Conservation (phyloP, 768 basidiomycete genomes). For the Austroboletus festivus region DNA sequence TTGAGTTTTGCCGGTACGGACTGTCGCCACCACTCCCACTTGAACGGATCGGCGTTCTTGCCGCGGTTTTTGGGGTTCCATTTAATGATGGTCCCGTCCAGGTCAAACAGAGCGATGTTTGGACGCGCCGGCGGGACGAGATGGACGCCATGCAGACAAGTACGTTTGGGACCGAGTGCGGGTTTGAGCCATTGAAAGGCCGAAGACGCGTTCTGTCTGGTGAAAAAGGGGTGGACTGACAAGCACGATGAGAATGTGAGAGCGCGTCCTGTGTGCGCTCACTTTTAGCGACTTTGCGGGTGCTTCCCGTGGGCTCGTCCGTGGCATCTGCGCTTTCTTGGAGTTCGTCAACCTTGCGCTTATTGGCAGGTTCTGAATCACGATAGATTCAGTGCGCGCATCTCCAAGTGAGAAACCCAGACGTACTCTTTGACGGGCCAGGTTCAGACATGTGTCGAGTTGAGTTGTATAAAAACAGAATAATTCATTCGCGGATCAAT, state of each 20-base stretch:
- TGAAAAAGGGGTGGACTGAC: conserved; percentile 43
- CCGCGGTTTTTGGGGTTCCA: conserved; percentile 30
- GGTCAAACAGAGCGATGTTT: conserved; percentile 80
- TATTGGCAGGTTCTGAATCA: conserved; percentile 9
- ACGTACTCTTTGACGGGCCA: conserved; percentile 20
- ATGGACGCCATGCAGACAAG: conserved; percentile 35
- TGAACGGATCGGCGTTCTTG: conserved; percentile 30
- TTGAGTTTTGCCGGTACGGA: conserved; percentile 61
- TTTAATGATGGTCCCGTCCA: conserved; percentile 87
- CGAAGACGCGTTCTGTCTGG: conserved; percentile 20
- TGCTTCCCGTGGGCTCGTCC: conserved; percentile 13
- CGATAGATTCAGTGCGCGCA: not conserved
- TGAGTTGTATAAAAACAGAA: conserved; percentile 17
- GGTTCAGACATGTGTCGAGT: conserved; percentile 11
- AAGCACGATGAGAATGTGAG: too few species aligned
- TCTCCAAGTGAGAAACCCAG: not conserved
- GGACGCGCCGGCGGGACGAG: conserved; percentile 33
- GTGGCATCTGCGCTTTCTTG: conserved; percentile 10
- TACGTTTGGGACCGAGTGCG: conserved; percentile 33
- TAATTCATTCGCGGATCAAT: conserved; percentile 11
- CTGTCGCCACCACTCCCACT: conserved; percentile 68
- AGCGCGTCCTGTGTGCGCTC: conserved; percentile 5
- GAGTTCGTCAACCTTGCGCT: conserved; percentile 18
- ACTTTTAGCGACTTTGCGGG: conserved; percentile 28
- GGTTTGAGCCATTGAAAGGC: conserved; percentile 34